Base-by-base conservation (phyloP, 2,329 filamentous ascomycete species). In the Venturia nashicola region DNA sequence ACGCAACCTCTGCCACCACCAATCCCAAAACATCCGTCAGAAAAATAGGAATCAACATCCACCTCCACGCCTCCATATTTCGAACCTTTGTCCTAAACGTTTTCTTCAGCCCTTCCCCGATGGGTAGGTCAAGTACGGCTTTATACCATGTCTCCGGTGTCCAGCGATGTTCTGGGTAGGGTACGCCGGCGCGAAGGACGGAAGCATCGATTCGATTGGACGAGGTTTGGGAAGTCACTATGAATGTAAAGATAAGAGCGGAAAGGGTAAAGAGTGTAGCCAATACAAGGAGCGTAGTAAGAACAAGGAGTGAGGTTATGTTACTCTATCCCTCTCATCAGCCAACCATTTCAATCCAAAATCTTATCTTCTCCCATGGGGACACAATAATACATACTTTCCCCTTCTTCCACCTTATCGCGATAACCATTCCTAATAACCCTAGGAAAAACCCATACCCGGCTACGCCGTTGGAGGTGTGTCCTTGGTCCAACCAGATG, bases 71-170 rank as follows among this genome's bases (percentile, higher is more conserved):
- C 12, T 68, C 68, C 70, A 72, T 72, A 48, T 66, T 69, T 23
- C 65, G 68, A 18, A 72, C 66, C 20, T 66, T 69, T 4, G 61
- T 61, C 16, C 67, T 61, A 39, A 73, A 71, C 16, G 67, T 67
- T 40, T 67, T 43, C 64, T 63, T 67, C 20, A 66, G 65, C 3
- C 64, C 36, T 9, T 61, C 40, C 36, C 70, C 65, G 4, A 66
- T 69, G 9, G 72, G 71, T n/a, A 72, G 67, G 9, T 71, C 68
- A 11, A 71, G 61, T 0, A 73, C 70, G 2, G 71, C 71, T 62
- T 70, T 70, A 66, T 69, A 71, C 72, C 72, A 73, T 2, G 69
- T 73, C 61, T 72, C 72, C 2, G 71, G 71, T 4, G 72, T 73
- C 72, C 72, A 73, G 61, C 67, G 67, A 48, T 70, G 62, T 39